Evolutionary conservation across 208 protist species (phyloP).

Genomic region (Angomonas deanei): DNA sequence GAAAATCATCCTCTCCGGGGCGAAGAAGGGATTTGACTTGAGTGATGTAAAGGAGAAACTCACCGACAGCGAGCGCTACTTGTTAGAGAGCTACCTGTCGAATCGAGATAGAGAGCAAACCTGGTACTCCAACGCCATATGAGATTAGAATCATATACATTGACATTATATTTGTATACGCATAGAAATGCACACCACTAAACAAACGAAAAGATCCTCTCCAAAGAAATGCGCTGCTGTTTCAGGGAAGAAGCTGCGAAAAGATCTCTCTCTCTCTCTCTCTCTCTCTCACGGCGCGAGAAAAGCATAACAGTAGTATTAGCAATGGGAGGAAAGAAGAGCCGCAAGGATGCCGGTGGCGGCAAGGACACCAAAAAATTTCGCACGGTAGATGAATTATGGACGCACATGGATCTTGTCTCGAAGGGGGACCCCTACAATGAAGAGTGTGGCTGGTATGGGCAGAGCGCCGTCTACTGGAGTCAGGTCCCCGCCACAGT

Average conservation of each 20-base stretch:
- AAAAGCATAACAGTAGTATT: not conserved
- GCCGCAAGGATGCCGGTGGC: not conserved
- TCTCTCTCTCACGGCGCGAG: not conserved
- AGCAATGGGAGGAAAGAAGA: not conserved
- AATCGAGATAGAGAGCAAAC: constrained; percentile 36
- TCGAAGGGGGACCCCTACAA: constrained; percentile 30
- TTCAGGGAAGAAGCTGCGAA: no score
- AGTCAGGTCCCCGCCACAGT: constrained; percentile 32
- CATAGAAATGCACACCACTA: no score
- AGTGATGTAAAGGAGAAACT: constrained; percentile 65
- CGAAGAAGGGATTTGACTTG: constrained; percentile 69
- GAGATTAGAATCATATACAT: no score
- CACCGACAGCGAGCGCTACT: constrained; percentile 48
- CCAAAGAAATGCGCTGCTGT: no score
- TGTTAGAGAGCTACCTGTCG: constrained; percentile 45
- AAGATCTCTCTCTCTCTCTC: no score
- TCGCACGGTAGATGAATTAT: constrained; percentile 7
- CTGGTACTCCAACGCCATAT: constrained; percentile 25
- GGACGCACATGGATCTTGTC: constrained; percentile 7
- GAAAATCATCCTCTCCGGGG: constrained; percentile 53
- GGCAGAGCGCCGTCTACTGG: constrained; percentile 59
- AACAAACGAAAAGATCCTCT: not conserved
- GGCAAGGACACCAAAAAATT: not conserved
- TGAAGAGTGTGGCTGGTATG: constrained; percentile 35
- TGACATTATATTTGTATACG: no score